Evolutionary conservation across 352 stramenopile species (phyloP), one percentile per base, ranked within the genome.

Genomic region (Globisporangium paroecandrum): DNA sequence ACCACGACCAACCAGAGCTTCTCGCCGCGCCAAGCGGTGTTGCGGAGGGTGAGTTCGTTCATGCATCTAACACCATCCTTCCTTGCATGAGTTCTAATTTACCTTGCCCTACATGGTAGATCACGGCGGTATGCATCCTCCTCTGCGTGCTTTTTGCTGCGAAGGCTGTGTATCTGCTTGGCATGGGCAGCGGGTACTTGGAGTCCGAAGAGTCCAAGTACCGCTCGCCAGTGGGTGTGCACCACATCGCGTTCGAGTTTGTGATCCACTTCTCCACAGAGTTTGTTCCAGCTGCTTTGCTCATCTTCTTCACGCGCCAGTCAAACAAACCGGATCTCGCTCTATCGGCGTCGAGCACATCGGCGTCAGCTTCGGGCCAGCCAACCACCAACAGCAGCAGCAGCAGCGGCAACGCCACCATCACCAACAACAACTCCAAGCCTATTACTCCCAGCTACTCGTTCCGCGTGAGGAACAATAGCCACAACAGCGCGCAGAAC

Each of bases 181-280:
- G 82, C n/a, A 89, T 91, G 72, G 82, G 83, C 65, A 84, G 74
- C 1, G 82, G 82, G 5, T 72, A 81, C 43, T 75, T 92, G 65
- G 72, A 79, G 38, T 90, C 85, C 10, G 77, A 89, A 20, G 78
- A 91, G 66, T 73, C 79, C n/a, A 71, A 84, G 70, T 85, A 86
- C 57, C 81, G 77, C 47, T 86, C 73, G 0, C 86, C 83, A 8
- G 73, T 89, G 24, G 83, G 82, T 62, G 73, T 91, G 15, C 78
- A 87, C 64, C 80, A 90, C 68, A 85, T 92, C 56, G 79, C 76
- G 29, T 92, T 85, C 62, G 83, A 94, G 66, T 90, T 94, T 38
- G 66, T 69, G 27, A 79, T 92, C 58, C 82, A 92, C 68, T 85
- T 92, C 51, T 78, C 64, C 38, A 92, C 83, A 18, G 86, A 94